phyloP scores from a whole-genome alignment of 2,329 filamentous ascomycete species.

The Aaosphaeria pasadenensis region DNA sequence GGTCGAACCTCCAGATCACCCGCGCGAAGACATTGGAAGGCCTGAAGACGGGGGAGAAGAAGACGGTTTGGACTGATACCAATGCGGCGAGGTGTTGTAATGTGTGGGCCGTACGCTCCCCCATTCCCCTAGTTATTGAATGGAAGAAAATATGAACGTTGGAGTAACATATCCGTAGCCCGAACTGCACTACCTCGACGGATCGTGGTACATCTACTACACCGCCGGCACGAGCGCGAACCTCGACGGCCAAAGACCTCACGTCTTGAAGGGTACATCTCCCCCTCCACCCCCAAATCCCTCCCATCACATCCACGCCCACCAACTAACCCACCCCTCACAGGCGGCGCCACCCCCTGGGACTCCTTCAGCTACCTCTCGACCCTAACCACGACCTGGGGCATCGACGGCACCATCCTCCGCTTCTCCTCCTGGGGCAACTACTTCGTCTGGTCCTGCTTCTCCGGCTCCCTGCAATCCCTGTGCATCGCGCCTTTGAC shows the following conservation, averaged over 20 bases:
- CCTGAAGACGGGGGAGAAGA: constrained; percentile 53
- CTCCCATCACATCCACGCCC: background rate
- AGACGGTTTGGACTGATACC: constrained; percentile 50
- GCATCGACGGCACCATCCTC: constrained; percentile 5
- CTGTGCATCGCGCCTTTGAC: constrained; percentile 42
- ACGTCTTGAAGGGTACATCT: constrained; percentile 50
- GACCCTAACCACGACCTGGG: constrained; percentile 43
- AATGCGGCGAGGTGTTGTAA: constrained; percentile 51
- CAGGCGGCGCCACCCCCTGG: constrained; percentile 53
- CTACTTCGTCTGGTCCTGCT: constrained; percentile 57
- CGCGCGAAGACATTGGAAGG: constrained; percentile 54
- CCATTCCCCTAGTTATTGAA: background rate
- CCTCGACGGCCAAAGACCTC: constrained; percentile 49
- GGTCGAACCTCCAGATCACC: constrained; percentile 55
- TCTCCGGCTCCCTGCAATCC: constrained; percentile 43
- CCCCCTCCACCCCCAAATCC: too few relatives aligned
- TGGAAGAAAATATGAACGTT: background rate
- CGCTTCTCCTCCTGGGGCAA: constrained; percentile 22
- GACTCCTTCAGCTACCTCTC: constrained; percentile 51
- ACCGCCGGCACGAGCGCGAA: constrained; percentile 48
- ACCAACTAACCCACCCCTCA: background rate
- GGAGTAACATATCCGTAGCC: constrained; percentile 26
- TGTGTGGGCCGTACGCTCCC: constrained; percentile 47
- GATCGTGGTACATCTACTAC: constrained; percentile 57
- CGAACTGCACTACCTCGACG: constrained; percentile 51